Percentiles rank a stretch among this genome's conserved stretches.
phyloP scores from a whole-genome alignment of 2,329 filamentous ascomycete genomes.

The Epichloe brachyelytri region DNA sequence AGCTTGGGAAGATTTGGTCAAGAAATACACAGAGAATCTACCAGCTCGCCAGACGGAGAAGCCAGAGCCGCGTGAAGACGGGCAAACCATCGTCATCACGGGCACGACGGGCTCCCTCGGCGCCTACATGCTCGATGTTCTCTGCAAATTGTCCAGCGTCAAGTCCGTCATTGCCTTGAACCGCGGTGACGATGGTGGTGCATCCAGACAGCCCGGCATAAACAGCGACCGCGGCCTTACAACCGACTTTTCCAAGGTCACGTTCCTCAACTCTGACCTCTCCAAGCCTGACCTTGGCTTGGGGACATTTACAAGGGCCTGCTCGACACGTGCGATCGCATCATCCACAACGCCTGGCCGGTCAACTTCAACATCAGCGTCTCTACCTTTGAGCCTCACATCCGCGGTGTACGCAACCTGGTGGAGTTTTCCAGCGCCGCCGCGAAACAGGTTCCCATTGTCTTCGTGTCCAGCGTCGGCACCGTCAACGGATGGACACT shows the following conservation, averaged over 20 bases:
- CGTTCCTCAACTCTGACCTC: constrained; percentile 36
- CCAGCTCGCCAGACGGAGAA: constrained; percentile 9
- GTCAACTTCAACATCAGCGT: constrained; percentile 41
- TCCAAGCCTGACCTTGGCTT: constrained; percentile 36
- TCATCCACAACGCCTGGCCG: constrained; percentile 38
- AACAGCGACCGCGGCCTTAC: constrained; percentile 26
- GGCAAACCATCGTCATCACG: constrained; percentile 60
- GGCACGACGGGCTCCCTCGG: constrained; percentile 84
- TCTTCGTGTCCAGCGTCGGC: constrained; percentile 32
- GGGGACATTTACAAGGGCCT: constrained; percentile 21
- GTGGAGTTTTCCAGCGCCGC: constrained; percentile 26
- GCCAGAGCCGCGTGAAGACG: constrained; percentile 13
- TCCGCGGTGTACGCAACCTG: constrained; percentile 36
- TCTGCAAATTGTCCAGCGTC: constrained; percentile 14
- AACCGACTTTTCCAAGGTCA: constrained; percentile 23
- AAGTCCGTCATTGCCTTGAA: constrained; percentile 15
- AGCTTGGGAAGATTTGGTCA: constrained; percentile 9
- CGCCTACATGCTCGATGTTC: constrained; percentile 47
- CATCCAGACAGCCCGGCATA: constrained; percentile 23
- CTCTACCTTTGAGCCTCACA: constrained; percentile 35
- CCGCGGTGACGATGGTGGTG: constrained; percentile 21
- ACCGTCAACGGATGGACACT: constrained; percentile 22
- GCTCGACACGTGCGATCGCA: constrained; percentile 25
- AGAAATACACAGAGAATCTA: constrained; percentile 19
- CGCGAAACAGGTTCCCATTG: constrained; percentile 20